Conservation (phyloP, 371 early-diverging fungal species). For the Neoconidiobolus thromboides region DNA sequence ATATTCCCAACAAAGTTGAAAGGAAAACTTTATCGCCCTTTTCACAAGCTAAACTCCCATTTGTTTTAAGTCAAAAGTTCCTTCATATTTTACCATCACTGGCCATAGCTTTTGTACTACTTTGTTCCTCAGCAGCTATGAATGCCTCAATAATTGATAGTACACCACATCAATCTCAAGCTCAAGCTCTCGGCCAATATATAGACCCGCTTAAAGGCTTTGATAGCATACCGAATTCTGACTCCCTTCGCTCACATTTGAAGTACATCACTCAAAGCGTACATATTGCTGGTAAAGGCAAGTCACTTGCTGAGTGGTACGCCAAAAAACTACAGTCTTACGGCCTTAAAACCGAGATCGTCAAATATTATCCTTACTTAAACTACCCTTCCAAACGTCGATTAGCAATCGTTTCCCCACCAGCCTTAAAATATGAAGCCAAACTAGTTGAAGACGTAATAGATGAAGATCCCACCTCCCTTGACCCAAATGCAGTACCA, state of each 20-base stretch:
- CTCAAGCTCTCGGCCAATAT: neutral
- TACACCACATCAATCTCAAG: too few relatives aligned
- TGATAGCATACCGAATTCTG: neutral
- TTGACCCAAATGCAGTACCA: neutral
- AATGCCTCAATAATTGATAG: too few relatives aligned
- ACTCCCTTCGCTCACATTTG: neutral
- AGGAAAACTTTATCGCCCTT: too few relatives aligned
- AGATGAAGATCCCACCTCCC: neutral
- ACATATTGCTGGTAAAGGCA: conserved; percentile 4
- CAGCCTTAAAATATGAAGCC: neutral
- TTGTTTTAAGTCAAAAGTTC: too few relatives aligned
- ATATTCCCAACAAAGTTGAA: too few relatives aligned
- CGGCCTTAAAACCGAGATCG: neutral
- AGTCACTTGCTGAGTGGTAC: neutral
- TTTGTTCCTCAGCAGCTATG: too few relatives aligned
- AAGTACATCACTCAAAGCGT: neutral
- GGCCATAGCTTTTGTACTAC: too few relatives aligned
- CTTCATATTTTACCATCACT: too few relatives aligned
- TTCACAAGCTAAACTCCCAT: too few relatives aligned
- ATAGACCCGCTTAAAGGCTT: neutral
- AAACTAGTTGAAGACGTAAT: conserved; percentile 1
- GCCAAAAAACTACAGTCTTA: neutral
- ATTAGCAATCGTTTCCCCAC: neutral
- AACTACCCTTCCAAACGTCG: conserved; percentile 1
- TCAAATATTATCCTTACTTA: conserved; percentile 1